Conservation (phyloP, 441 rosid species). For the Oxalis stricta region DNA sequence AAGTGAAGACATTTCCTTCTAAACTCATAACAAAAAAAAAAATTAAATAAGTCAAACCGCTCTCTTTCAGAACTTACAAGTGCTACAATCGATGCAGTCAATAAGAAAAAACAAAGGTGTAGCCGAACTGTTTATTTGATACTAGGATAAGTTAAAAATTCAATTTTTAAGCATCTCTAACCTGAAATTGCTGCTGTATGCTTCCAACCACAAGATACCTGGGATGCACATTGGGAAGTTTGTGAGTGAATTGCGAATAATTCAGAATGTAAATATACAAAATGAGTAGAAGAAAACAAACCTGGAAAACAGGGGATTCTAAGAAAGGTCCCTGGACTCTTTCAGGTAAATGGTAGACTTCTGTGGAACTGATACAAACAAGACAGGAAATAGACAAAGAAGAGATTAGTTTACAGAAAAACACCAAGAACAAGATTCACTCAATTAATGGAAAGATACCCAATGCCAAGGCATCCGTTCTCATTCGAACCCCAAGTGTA, state of each 20-base stretch:
- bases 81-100: no score
- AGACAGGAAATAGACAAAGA: slow-evolving; percentile 1
- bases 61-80: no score
- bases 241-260: background rate
- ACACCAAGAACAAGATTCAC: background rate
- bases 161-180: slow-evolving; percentile 11
- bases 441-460: slow-evolving; percentile 26
- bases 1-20: slow-evolving; percentile 70
- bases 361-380: slow-evolving; percentile 38
- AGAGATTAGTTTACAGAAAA: slow-evolving; percentile 3
- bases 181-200: slow-evolving; percentile 94
- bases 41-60: no score
- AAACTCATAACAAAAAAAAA: slow-evolving; percentile 13
- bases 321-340: slow-evolving; percentile 64
- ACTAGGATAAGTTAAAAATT: background rate
- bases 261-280: background rate
- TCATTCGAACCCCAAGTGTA: slow-evolving; percentile 89
- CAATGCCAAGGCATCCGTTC: slow-evolving; percentile 89
- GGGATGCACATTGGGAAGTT: background rate
- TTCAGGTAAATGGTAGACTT: slow-evolving; percentile 52
- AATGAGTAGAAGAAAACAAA: slow-evolving; percentile 15
- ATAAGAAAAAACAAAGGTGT: no score
- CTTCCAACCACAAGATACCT: slow-evolving; percentile 98
- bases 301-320: slow-evolving; percentile 51
- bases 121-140: no score